Conservation (phyloP, 352 stramenopile genomes). For the Pythium sp. region DNA sequence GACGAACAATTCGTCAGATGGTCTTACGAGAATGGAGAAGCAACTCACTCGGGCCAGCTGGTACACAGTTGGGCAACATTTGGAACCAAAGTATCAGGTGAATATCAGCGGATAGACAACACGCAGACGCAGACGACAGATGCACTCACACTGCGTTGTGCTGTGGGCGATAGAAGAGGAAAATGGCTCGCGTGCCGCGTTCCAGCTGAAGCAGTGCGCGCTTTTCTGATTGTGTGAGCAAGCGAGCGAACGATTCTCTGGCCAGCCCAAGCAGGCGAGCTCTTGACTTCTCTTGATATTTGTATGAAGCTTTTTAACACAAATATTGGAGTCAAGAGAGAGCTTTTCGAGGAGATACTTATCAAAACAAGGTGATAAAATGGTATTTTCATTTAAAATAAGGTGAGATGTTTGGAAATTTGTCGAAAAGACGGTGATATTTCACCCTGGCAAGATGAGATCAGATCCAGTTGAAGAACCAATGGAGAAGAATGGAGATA, state of each 20-base stretch:
- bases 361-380: background rate
- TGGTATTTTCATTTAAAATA: background rate
- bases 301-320: background rate
- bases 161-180: background rate
- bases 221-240: slow-evolving; percentile 2
- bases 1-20: background rate
- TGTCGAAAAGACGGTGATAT: background rate
- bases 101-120: background rate
- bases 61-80: background rate
- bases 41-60: background rate
- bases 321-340: background rate
- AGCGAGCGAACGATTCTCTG: background rate
- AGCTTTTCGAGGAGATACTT: background rate
- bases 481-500: background rate
- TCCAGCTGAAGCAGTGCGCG: slow-evolving; percentile 8
- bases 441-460: background rate
- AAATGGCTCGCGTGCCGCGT: slow-evolving; percentile 4
- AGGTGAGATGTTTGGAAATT: background rate
- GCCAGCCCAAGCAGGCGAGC: background rate
- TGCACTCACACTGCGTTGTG: background rate
- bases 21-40: background rate
- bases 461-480: background rate
- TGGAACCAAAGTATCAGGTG: background rate
- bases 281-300: background rate
- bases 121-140: background rate